Evolutionary conservation across 495 filamentous ascomycete species (phyloP).

Genomic region (Aspergillus ostianus): DNA sequence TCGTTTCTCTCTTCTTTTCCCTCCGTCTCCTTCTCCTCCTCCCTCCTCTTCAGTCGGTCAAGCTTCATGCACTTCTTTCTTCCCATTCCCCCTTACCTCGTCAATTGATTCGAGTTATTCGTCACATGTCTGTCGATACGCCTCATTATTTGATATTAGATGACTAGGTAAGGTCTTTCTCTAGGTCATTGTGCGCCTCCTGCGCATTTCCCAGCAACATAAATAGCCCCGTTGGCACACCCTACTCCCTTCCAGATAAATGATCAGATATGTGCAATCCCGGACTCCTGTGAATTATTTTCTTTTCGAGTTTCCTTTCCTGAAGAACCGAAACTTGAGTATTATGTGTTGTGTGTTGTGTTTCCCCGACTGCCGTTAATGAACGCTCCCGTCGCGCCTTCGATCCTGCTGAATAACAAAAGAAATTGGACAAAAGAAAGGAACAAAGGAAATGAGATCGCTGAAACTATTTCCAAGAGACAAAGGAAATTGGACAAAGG

Average conservation of each 20-base stretch:
- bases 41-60: not conserved
- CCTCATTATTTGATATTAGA: not conserved
- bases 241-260: not conserved
- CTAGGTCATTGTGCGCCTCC: not conserved
- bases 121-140: not conserved
- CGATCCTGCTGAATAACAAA: not conserved
- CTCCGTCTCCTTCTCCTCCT: not conserved
- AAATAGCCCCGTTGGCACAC: not conserved
- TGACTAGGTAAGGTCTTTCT: not conserved
- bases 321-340: constrained; percentile 3
- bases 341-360: not conserved
- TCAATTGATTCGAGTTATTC: not conserved
- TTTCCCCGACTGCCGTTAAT: not conserved
- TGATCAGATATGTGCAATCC: not conserved
- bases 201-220: not conserved
- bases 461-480: not conserved
- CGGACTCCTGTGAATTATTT: not conserved
- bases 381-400: constrained; percentile 2
- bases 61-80: not conserved
- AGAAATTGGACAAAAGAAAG: not conserved
- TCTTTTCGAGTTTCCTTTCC: not conserved
- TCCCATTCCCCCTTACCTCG: not conserved
- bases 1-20: not conserved
- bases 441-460: not conserved
- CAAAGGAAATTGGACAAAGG: not conserved